Conservation (phyloP, 768 basidiomycete genomes). For the Trametes sanguinea region DNA sequence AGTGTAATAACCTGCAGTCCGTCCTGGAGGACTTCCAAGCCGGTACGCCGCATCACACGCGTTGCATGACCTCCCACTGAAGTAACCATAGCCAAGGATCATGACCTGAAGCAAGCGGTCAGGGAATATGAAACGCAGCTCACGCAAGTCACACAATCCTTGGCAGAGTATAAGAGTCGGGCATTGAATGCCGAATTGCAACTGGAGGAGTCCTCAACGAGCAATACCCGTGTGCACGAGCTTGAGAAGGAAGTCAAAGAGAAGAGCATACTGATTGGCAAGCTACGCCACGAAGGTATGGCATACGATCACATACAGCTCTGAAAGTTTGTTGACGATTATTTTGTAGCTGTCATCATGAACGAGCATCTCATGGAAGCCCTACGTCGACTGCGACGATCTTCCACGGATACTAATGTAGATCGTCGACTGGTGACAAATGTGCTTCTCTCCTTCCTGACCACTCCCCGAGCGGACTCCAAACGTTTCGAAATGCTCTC, state of each 20-base stretch:
- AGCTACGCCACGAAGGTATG: conserved; percentile 91
- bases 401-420: conserved; percentile 83
- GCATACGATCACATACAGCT: too few species aligned
- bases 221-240: conserved; percentile 64
- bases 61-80: conserved; percentile 10
- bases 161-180: conserved; percentile 90
- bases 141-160: conserved; percentile 62
- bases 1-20: conserved; percentile 81
- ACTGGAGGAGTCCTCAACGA: conserved; percentile 71
- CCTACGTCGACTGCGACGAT: conserved; percentile 87
- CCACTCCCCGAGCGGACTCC: conserved; percentile 85
- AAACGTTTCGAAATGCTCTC: conserved; percentile 98
- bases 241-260: conserved; percentile 93
- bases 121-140: conserved; percentile 81
- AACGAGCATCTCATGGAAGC: conserved; percentile 99
- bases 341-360: conserved; percentile 81
- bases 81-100: conserved; percentile 71
- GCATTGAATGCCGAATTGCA: conserved; percentile 87
- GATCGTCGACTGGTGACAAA: conserved; percentile 94
- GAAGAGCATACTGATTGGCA: conserved; percentile 92
- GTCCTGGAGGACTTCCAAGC: conserved; percentile 95
- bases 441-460: conserved; percentile 86
- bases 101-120: conserved; percentile 83
- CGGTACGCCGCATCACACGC: conserved; percentile 45
- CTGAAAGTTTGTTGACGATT: neutral